A percentile compares a stretch with the other conserved stretches of the same genome.
These are phyloP conservation scores for Lactarius hatsudake DNA, from an alignment of 768 basidiomycete species.

Conservation along the genomic window DNA sequence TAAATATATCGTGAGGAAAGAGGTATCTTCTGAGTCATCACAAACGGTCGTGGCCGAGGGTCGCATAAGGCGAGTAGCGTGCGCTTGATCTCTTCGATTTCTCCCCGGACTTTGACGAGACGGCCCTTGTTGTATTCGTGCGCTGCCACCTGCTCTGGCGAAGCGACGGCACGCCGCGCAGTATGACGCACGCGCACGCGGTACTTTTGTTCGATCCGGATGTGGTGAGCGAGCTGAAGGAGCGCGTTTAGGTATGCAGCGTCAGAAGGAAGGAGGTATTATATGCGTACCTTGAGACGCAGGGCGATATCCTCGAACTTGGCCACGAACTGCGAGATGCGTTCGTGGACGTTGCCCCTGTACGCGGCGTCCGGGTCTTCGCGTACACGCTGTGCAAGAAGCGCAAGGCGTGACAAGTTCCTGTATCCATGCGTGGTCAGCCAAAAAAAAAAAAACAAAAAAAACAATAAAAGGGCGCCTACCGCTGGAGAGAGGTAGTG, in stretches of 20 bases:
- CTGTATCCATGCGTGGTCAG: neutral
- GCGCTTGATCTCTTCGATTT: constrained; percentile 14
- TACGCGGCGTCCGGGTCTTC: constrained; percentile 22
- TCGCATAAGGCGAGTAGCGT: neutral
- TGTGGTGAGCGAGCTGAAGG: constrained; percentile 18
- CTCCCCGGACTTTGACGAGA: constrained; percentile 9
- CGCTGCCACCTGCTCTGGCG: constrained; percentile 16
- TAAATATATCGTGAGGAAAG: neutral
- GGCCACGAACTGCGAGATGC: constrained; percentile 18
- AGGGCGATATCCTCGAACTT: constrained; percentile 20
- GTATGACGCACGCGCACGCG: constrained; percentile 17
- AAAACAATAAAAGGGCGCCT: neutral
- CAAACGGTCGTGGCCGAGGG: no score
- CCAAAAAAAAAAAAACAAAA: neutral
- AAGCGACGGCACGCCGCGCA: constrained; percentile 10
- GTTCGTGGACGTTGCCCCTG: constrained; percentile 11
- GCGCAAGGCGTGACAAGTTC: constrained; percentile 19
- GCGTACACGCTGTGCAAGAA: constrained; percentile 20
- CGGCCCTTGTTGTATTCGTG: constrained; percentile 5
- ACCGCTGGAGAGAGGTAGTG: constrained; percentile 23
- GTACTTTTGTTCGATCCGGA: constrained; percentile 19
- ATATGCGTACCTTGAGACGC: constrained; percentile 19
- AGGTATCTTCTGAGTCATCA: neutral
- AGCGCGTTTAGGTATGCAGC: neutral
- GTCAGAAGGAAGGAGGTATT: neutral